Evolutionary conservation across 2,329 filamentous ascomycete genomes (phyloP), one percentile per base, ranked within the genome.

Genomic region (Alternaria alternata): DNA sequence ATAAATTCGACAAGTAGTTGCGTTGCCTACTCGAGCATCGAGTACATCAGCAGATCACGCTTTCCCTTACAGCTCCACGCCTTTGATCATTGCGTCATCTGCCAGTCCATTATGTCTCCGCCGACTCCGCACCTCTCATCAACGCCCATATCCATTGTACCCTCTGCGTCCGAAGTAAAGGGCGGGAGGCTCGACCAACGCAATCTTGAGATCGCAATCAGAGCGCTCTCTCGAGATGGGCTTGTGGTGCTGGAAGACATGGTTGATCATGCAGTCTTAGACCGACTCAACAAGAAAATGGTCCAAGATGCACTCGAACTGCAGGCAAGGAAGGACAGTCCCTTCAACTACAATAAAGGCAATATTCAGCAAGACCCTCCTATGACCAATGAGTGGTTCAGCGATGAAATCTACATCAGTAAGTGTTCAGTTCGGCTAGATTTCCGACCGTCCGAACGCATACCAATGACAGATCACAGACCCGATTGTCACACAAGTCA

Each of bases 281-380:
- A 89, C 65, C 67, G 69, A 7, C 76, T 90, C 38, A 89, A 89
- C 67, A 62, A 66, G 46, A 86, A 84, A 64, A 90, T 90, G 87
- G 80, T 86, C 1, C 36, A 84, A 46, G 87, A 90, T 70, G 87
- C 87, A 1, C 79, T 79, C 2, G 68, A 73, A 4, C 78, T 89
- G 3, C 84, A 85, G 57, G 78, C 77, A 0, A 76, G 80, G 32
- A 85, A 86, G 2, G 81, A 87, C 20, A 80, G 86, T 16, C 82
- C 83, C 0, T 89, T 84, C 78, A 89, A 89, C 65, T 89, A 89
- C 69, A 88, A 89, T 67, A 82, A 82, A 48, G 86, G 85, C 1
- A 89, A 88, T 63, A 78, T 88, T 34, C 87, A 89, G 62, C 87
- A 89, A 69, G 86, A 88, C 63, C 80, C 87, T 0, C 86, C 85